Evolutionary conservation across 345 rosid genomes (phyloP), one percentile per base, ranked within the genome.

Genomic region (Eucalyptus sideroxylon): DNA sequence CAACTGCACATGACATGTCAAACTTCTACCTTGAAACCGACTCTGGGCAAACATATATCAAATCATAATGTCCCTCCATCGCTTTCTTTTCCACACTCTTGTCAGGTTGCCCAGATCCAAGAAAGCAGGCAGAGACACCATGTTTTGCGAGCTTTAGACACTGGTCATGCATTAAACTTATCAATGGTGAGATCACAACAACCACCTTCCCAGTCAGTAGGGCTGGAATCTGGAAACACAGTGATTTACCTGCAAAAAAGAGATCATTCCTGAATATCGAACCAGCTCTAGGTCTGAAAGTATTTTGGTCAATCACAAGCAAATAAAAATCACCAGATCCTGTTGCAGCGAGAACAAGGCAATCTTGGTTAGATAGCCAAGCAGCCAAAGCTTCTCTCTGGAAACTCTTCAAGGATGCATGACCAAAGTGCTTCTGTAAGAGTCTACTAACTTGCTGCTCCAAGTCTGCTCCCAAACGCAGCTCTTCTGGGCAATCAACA

Each of bases 211-310:
- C 97, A 1, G 98, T 94, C 62, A 96, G 87, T 27, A 97, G 85
- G n/a, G 99, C 98, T 27, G 99, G 98, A 93, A 97, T 92, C 97
- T 97, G 99, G 86, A 96, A 97, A 89, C 99, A 97, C 55, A 96
- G 91, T 88, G 98, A 97, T 88, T 97, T 97, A 59, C 99, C 99
- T 97, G 93, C 92, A 92, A 77, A 60, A 65, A 88, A 50, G 82
- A 72, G 89, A 88, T 53, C 51, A 86, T 30, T 60, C 82, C 37
- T 59, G 72, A 87, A 87, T 87, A 87, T 42, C 15, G 26, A 42
- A 44, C 42, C 56, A 11, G 53, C 45, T 27, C 34, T 26, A 42
- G 67, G 86, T 50, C 49, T 50, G 42, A 80, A 10, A 55, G 30
- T 47, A n/a, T 24, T 86, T 44, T 86, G 60, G 56, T 50, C 86